phyloP scores from a whole-genome alignment of 176 grass and related monocot genomes.

The Panicum miliaceum region DNA sequence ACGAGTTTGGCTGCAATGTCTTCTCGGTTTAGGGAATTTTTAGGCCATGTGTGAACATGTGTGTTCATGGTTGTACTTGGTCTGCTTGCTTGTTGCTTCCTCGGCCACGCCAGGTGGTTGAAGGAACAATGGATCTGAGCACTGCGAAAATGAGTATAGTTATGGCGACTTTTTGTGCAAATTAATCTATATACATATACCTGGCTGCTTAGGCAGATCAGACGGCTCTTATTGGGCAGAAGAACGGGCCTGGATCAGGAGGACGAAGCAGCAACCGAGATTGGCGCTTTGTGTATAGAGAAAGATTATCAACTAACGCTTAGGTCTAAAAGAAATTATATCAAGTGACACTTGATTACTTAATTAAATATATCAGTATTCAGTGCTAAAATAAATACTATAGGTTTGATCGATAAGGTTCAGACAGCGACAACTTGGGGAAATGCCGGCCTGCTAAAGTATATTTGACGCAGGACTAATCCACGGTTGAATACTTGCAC shows the following conservation, averaged over 20 bases:
- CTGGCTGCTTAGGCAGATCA: background rate
- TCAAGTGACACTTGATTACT: background rate
- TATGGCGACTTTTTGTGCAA: background rate
- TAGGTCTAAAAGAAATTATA: background rate
- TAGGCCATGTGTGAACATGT: background rate
- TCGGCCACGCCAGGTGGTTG: conserved; percentile 17
- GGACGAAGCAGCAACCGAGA: background rate
- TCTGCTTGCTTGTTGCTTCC: conserved; percentile 9
- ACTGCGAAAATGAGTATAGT: background rate
- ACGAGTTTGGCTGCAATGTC: background rate
- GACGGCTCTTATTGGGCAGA: background rate
- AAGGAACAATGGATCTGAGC: background rate
- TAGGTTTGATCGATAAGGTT: background rate
- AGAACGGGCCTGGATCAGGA: background rate
- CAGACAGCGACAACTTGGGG: background rate
- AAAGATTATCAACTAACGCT: background rate
- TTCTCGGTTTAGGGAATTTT: background rate
- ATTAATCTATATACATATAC: too few species aligned
- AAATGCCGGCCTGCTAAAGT: background rate
- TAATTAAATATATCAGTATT: background rate
- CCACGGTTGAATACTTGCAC: too few species aligned
- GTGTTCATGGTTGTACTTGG: background rate
- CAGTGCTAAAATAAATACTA: too few species aligned
- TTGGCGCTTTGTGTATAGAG: background rate
- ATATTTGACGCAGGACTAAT: too few species aligned